These are phyloP conservation scores for Globisporangium camurandrum DNA, from an alignment of 352 stramenopile species.

Conservation along the genomic window DNA sequence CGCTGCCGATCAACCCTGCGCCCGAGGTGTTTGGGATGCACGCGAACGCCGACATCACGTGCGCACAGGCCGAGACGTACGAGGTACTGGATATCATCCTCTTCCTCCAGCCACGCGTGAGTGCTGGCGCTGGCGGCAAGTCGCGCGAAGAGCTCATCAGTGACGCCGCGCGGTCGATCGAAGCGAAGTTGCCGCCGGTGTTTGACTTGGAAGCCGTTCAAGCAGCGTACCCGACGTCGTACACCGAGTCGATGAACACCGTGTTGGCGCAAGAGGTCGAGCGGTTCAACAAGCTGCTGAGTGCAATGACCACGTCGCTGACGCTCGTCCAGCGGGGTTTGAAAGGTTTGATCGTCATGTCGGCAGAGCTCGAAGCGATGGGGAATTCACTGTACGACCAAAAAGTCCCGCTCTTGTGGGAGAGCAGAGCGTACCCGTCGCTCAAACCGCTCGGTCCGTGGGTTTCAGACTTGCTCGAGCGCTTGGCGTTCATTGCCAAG, in stretches of 20 bases:
- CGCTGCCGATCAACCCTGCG: constrained; percentile 85
- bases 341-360: constrained; percentile 83
- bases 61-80: constrained; percentile 84
- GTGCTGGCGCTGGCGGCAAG: constrained; percentile 51
- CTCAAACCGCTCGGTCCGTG: constrained; percentile 85
- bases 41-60: constrained; percentile 92
- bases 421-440: constrained; percentile 86
- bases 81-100: constrained; percentile 83
- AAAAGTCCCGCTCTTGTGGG: constrained; percentile 85
- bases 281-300: constrained; percentile 77
- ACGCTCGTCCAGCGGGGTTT: constrained; percentile 64
- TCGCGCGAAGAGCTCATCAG: constrained; percentile 75
- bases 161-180: constrained; percentile 63
- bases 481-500: constrained; percentile 55
- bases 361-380: constrained; percentile 79
- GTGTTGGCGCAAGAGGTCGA: constrained; percentile 87
- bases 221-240: constrained; percentile 83
- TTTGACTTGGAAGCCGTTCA: constrained; percentile 79
- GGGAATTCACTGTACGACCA: constrained; percentile 83
- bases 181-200: constrained; percentile 40
- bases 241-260: constrained; percentile 95
- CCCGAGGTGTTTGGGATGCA: constrained; percentile 93
- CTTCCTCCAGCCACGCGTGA: constrained; percentile 70
- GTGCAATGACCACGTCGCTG: constrained; percentile 57
- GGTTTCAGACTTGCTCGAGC: constrained; percentile 83